Evolutionary conservation across 345 rosid species (phyloP).

Genomic region (Camelina laxa): DNA sequence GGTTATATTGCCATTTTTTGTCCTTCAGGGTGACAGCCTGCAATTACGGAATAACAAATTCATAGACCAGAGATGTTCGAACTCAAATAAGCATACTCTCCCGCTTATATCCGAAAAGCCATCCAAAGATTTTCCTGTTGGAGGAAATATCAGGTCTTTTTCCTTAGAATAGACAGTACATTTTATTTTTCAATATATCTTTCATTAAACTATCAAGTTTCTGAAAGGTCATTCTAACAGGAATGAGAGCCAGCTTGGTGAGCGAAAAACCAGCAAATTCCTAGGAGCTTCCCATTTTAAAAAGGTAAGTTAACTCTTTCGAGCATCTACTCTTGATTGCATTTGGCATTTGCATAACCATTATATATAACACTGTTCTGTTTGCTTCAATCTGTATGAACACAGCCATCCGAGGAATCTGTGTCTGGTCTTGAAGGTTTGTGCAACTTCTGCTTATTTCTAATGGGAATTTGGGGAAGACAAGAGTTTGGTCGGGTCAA

Average conservation of each 20-base stretch:
- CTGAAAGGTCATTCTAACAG: conserved; percentile 11
- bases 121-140: conserved; percentile 44
- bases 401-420: conserved; percentile 41
- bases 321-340: background rate
- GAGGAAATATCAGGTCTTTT: conserved; percentile 62
- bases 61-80: conserved; percentile 48
- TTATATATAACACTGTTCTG: conserved; percentile 22
- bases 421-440: conserved; percentile 40
- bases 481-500: too few relatives aligned
- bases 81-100: conserved; percentile 50
- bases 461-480: too few relatives aligned
- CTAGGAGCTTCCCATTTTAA: conserved; percentile 23
- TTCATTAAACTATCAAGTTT: conserved; percentile 2
- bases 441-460: conserved; percentile 13
- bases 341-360: conserved; percentile 11
- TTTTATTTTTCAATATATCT: background rate
- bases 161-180: background rate
- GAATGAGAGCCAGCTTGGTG: conserved; percentile 37
- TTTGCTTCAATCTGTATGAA: conserved; percentile 18
- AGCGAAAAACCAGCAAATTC: conserved; percentile 35
- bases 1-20: conserved; percentile 34
- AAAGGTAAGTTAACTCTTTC: conserved; percentile 29
- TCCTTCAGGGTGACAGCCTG: conserved; percentile 62
- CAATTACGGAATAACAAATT: conserved; percentile 47
- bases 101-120: too few relatives aligned